Conservation (phyloP, 2,329 filamentous ascomycete genomes). For the Aspergillus awamori region DNA sequence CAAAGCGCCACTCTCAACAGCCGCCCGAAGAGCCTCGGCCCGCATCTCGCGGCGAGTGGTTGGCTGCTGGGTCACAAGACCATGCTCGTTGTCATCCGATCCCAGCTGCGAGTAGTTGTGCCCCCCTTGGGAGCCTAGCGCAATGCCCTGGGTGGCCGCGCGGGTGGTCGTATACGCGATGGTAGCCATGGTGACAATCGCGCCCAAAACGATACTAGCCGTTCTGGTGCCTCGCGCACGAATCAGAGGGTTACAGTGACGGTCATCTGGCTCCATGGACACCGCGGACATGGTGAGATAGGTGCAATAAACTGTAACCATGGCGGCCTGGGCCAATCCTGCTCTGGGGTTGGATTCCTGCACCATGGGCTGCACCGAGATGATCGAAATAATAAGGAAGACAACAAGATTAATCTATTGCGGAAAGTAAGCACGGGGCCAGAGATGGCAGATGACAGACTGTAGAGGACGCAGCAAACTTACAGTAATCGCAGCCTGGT, state of each 20-base stretch:
- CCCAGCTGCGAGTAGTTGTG: slow-evolving; percentile 61
- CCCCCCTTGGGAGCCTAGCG: slow-evolving; percentile 55
- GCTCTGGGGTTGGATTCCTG: slow-evolving; percentile 93
- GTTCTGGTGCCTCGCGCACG: slow-evolving; percentile 82
- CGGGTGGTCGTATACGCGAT: slow-evolving; percentile 97
- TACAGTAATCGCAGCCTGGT: slow-evolving; percentile 88
- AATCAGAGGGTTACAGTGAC: slow-evolving; percentile 89
- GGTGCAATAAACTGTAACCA: slow-evolving; percentile 97
- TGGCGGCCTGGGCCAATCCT: slow-evolving; percentile 93
- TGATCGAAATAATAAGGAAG: slow-evolving; percentile 74
- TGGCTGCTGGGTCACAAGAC: slow-evolving; percentile 84
- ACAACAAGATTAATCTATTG: slow-evolving; percentile 76
- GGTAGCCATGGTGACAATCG: slow-evolving; percentile 93
- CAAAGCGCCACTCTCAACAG: slow-evolving; percentile 88
- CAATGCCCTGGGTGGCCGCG: slow-evolving; percentile 81
- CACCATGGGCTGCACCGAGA: slow-evolving; percentile 86
- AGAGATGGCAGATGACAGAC: slow-evolving; percentile 5
- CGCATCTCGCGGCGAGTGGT: slow-evolving; percentile 84
- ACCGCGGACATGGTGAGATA: slow-evolving; percentile 98
- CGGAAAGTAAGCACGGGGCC: slow-evolving; percentile 20
- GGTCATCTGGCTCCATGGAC: slow-evolving; percentile 96
- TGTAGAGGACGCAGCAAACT: slow-evolving; percentile 27
- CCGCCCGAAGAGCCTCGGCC: slow-evolving; percentile 83
- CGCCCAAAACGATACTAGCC: slow-evolving; percentile 87
- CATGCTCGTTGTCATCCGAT: slow-evolving; percentile 77